Conservation (phyloP, 2,329 filamentous ascomycete genomes). For the Penicillium nordicum region DNA sequence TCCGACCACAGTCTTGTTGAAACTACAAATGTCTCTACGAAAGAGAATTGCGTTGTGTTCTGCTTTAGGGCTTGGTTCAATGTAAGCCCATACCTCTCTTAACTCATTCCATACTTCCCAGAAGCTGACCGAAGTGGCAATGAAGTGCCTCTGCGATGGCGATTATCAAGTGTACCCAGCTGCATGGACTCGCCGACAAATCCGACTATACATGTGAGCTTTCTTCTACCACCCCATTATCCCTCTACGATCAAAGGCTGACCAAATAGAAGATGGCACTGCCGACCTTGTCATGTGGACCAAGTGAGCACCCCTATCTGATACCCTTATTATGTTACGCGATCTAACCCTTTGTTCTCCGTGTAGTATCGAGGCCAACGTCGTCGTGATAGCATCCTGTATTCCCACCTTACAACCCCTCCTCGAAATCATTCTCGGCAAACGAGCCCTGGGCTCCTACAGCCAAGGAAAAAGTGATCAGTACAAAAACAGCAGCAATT, state of each 20-base stretch:
- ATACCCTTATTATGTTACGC: background rate
- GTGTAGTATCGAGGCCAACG: conserved; percentile 31
- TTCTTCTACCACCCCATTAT: background rate
- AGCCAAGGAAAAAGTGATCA: conserved; percentile 9
- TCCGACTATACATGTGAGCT: conserved; percentile 32
- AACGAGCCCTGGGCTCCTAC: conserved; percentile 12
- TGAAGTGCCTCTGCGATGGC: conserved; percentile 32
- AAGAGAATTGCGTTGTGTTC: conserved; percentile 12
- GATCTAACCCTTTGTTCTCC: background rate
- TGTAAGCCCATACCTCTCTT: conserved; percentile 19
- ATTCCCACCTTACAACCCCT: conserved; percentile 35
- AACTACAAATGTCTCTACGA: conserved; percentile 10
- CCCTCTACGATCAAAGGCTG: background rate
- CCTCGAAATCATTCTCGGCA: conserved; percentile 26
- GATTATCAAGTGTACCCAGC: conserved; percentile 33
- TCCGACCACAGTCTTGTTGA: conserved; percentile 21
- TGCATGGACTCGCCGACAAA: conserved; percentile 26
- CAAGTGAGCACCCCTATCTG: conserved; percentile 29
- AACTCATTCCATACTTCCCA: background rate
- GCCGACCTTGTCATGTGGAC: conserved; percentile 48
- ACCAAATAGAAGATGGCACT: conserved; percentile 28
- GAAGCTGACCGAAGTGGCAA: background rate
- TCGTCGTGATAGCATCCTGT: conserved; percentile 34
- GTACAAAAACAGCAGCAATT: conserved; percentile 11
- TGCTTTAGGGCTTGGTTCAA: conserved; percentile 30